phyloP scores from a whole-genome alignment of 192 early-diverging fungal species.

The Backusella circina region DNA sequence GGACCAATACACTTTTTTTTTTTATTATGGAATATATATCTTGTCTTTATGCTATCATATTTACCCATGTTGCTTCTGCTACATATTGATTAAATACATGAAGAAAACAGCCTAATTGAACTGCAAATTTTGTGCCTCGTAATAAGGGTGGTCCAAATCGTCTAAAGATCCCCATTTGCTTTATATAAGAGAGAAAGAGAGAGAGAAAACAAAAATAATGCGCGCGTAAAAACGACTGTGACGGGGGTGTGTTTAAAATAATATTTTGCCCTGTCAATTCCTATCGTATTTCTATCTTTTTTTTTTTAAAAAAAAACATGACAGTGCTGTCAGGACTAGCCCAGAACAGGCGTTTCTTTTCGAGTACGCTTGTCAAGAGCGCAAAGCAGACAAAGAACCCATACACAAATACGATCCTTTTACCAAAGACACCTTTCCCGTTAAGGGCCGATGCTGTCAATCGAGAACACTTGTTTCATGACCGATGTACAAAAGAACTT shows the following conservation, averaged over 20 bases:
- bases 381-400: conserved; percentile 25
- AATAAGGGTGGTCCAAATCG: neutral
- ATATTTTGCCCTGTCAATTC: neutral
- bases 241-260: neutral
- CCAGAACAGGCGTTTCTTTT: neutral
- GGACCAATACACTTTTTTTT: conserved; percentile 68
- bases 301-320: neutral
- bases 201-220: neutral
- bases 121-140: conserved; percentile 17
- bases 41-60: neutral
- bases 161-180: neutral
- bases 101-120: conserved; percentile 65
- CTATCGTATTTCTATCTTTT: neutral
- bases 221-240: neutral
- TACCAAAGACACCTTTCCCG: conserved; percentile 72
- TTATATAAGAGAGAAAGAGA: neutral
- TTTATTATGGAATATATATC: neutral
- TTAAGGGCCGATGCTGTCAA: conserved; percentile 59
- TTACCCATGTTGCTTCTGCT: conserved; percentile 75
- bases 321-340: neutral
- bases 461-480: conserved; percentile 54
- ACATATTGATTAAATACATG: conserved; percentile 73
- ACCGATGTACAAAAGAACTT: conserved; percentile 59
- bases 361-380: neutral
- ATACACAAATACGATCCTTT: conserved; percentile 55